phyloP scores from a whole-genome alignment of 2,329 filamentous ascomycete genomes.

The Alternaria panax region DNA sequence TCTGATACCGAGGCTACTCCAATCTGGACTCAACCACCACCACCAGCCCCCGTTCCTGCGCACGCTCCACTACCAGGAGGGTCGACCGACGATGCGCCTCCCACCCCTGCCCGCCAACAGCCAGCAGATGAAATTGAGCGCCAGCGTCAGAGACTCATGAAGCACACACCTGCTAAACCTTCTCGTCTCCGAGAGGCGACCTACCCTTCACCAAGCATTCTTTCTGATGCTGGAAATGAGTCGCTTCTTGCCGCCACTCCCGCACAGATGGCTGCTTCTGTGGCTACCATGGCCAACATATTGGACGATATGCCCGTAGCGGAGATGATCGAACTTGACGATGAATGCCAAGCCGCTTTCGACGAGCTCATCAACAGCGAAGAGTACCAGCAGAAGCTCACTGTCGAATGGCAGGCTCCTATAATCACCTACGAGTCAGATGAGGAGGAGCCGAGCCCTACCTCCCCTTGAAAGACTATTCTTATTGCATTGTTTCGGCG shows the following conservation, averaged over 20 bases:
- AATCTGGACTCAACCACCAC: conserved; percentile 46
- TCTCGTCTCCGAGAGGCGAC: conserved; percentile 43
- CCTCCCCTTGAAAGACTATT: conserved; percentile 7
- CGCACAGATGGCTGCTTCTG: conserved; percentile 11
- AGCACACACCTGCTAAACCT: conserved; percentile 46
- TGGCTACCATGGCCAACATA: conserved; percentile 6
- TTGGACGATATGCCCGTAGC: conserved; percentile 31
- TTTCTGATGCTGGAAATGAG: conserved; percentile 36
- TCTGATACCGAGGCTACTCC: conserved; percentile 25
- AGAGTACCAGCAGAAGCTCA: conserved; percentile 22
- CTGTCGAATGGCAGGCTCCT: conserved; percentile 23
- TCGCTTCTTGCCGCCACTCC: conserved; percentile 31
- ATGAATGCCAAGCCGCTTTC: conserved; percentile 22
- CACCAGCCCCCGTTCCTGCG: conserved; percentile 45
- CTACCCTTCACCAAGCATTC: conserved; percentile 43
- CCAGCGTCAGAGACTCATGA: conserved; percentile 41
- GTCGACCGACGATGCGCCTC: conserved; percentile 2
- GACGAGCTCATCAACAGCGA: conserved; percentile 14
- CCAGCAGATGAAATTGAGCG: conserved; percentile 35
- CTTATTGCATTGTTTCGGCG: conserved; percentile 8
- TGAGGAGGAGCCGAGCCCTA: conserved; percentile 30
- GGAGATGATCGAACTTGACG: conserved; percentile 28
- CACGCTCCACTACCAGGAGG: conserved; percentile 42
- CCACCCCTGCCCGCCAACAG: conserved; percentile 15
- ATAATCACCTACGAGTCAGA: conserved; percentile 33